Conservation (phyloP, 2,329 filamentous ascomycete species). For the Xylaria sp. region DNA sequence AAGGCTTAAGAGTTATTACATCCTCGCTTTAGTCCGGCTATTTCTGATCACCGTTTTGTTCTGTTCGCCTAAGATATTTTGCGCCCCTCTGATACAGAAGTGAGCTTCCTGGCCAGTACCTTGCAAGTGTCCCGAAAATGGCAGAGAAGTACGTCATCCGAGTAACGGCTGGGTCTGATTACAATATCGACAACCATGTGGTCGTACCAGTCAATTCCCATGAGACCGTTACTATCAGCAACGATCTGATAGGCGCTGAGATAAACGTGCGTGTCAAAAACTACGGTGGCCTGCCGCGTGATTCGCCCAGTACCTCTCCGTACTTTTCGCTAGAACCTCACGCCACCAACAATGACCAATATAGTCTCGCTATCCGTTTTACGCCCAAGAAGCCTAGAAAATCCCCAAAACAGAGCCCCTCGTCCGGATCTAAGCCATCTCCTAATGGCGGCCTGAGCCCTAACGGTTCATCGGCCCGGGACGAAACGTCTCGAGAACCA, state of each 20-base stretch:
- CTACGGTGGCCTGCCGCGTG: conserved; percentile 75
- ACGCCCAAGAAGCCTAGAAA: conserved; percentile 67
- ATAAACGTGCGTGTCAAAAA: conserved; percentile 79
- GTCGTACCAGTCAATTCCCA: conserved; percentile 80
- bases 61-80: not conserved
- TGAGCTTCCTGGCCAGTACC: not conserved
- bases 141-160: conserved; percentile 80
- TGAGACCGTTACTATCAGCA: conserved; percentile 70
- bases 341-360: conserved; percentile 75
- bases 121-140: conserved; percentile 55
- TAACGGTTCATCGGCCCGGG: not conserved
- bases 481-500: not conserved
- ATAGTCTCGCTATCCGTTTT: conserved; percentile 84
- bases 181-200: conserved; percentile 78
- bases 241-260: conserved; percentile 71
- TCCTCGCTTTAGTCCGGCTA: not conserved
- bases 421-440: not conserved
- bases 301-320: conserved; percentile 74
- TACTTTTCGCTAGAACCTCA: conserved; percentile 83
- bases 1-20: not conserved
- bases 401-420: conserved; percentile 30
- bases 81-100: not conserved
- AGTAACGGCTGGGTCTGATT: conserved; percentile 82
- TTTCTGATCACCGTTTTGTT: not conserved
- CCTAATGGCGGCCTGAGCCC: not conserved